These are phyloP conservation scores for Neopestalotiopsis sp. DNA, from an alignment of 2,329 filamentous ascomycete genomes.

Conservation along the genomic window DNA sequence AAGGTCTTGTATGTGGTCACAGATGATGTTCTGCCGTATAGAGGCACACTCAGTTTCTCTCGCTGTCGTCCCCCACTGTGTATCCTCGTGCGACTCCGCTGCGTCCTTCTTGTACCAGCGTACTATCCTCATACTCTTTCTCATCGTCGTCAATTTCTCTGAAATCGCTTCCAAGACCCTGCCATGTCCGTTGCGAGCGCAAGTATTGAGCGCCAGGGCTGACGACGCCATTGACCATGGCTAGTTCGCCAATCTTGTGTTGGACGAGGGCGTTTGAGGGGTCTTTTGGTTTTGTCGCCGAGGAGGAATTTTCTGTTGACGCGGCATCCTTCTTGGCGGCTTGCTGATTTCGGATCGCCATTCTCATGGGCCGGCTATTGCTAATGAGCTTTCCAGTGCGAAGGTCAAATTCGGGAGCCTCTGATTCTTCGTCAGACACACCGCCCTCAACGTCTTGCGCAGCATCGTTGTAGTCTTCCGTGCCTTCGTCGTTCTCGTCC, in stretches of 20 bases:
- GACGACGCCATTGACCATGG: constrained; percentile 82
- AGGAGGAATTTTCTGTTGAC: constrained; percentile 26
- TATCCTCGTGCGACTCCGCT: constrained; percentile 91
- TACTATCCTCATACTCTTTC: constrained; percentile 63
- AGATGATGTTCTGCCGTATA: not conserved
- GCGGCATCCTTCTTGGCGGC: constrained; percentile 34
- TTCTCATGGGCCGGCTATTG: constrained; percentile 76
- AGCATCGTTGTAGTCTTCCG: constrained; percentile 18
- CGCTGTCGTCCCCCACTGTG: constrained; percentile 67
- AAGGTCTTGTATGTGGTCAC: too few relatives aligned
- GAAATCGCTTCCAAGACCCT: constrained; percentile 88
- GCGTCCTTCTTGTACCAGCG: constrained; percentile 81
- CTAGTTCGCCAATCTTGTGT: constrained; percentile 69
- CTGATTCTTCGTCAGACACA: constrained; percentile 71
- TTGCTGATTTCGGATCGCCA: constrained; percentile 33
- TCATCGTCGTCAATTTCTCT: constrained; percentile 65
- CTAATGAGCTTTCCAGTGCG: constrained; percentile 84
- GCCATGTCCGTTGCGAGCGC: constrained; percentile 84
- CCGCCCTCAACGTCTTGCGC: constrained; percentile 44
- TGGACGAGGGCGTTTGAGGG: constrained; percentile 63
- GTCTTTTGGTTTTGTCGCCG: constrained; percentile 30
- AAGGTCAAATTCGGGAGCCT: constrained; percentile 90
- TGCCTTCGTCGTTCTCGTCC: constrained; percentile 27
- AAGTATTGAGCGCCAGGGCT: constrained; percentile 92
- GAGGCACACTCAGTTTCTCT: constrained; percentile 33